phyloP scores from a whole-genome alignment of 805 yeast genomes.

The Phaffomyces antillensis region DNA sequence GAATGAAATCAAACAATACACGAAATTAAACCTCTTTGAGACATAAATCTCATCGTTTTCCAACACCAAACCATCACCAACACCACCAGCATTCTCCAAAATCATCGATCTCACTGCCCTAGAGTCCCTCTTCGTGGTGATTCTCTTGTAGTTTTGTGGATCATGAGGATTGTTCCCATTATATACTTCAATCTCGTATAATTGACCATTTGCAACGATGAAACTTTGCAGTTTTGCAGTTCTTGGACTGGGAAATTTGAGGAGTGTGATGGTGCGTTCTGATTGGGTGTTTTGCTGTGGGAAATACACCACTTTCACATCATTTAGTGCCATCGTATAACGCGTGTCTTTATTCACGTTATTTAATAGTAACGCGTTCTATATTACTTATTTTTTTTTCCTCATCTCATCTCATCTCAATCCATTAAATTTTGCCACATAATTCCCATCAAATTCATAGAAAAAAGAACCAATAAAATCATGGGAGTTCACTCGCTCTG shows the following conservation, averaged over 20 bases:
- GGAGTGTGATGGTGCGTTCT: neutral
- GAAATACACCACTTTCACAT: conserved; percentile 10
- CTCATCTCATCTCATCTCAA: neutral
- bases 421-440: neutral
- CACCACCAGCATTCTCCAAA: conserved; percentile 8
- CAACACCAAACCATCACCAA: conserved; percentile 29
- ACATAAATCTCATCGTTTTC: conserved; percentile 35
- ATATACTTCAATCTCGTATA: conserved; percentile 35
- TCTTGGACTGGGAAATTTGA: conserved; percentile 17
- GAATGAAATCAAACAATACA: conserved; percentile 32
- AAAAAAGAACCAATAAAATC: too few species aligned
- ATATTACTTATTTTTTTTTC: neutral
- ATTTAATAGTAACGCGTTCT: neutral
- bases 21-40: conserved; percentile 33
- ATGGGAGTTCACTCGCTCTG: conserved; percentile 98
- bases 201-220: conserved; percentile 8
- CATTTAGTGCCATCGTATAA: neutral
- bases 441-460: neutral
- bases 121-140: conserved; percentile 22
- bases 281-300: conserved; percentile 3
- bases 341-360: conserved; percentile 9
- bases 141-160: conserved; percentile 21
- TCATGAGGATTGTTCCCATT: conserved; percentile 32
- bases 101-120: conserved; percentile 35
- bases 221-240: conserved; percentile 8